phyloP scores from a whole-genome alignment of 768 basidiomycete genomes.

The Russula lepida region DNA sequence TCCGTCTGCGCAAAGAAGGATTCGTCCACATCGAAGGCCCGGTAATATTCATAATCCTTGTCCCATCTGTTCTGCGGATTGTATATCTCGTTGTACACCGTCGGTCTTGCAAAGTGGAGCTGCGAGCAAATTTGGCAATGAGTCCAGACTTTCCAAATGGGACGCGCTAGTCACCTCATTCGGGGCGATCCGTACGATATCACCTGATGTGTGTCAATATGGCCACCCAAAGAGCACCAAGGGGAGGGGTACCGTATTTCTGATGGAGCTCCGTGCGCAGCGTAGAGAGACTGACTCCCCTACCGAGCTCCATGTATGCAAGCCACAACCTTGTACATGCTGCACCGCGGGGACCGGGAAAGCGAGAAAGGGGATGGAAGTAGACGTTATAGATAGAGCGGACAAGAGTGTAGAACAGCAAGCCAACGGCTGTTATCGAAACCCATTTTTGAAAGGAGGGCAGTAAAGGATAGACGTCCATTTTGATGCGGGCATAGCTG shows the following conservation, averaged over 20 bases:
- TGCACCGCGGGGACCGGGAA: conserved; percentile 14
- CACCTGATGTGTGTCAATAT: neutral
- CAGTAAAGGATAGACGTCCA: neutral
- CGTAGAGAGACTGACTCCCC: conserved; percentile 1
- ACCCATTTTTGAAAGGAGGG: neutral
- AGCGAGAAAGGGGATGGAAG: conserved; percentile 13
- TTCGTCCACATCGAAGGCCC: conserved; percentile 30
- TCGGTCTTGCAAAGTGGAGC: conserved; percentile 12
- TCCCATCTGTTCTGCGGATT: conserved; percentile 25
- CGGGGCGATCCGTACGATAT: conserved; percentile 10
- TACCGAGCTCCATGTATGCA: conserved; percentile 12
- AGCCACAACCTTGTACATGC: conserved; percentile 16
- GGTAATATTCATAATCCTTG: conserved; percentile 34
- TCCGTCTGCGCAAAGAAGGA: conserved; percentile 33
- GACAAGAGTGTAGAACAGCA: neutral
- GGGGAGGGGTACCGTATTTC: conserved; percentile 3
- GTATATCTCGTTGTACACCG: conserved; percentile 14
- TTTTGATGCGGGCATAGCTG: neutral
- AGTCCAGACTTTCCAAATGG: neutral
- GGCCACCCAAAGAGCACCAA: neutral
- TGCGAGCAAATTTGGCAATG: neutral
- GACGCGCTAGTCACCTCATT: conserved; percentile 1
- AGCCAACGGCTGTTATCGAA: neutral
- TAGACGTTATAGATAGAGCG: neutral
- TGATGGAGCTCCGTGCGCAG: conserved; percentile 8